Evolutionary conservation across 306 rosid genomes (phyloP).

Genomic region (Acacia acuminata): DNA sequence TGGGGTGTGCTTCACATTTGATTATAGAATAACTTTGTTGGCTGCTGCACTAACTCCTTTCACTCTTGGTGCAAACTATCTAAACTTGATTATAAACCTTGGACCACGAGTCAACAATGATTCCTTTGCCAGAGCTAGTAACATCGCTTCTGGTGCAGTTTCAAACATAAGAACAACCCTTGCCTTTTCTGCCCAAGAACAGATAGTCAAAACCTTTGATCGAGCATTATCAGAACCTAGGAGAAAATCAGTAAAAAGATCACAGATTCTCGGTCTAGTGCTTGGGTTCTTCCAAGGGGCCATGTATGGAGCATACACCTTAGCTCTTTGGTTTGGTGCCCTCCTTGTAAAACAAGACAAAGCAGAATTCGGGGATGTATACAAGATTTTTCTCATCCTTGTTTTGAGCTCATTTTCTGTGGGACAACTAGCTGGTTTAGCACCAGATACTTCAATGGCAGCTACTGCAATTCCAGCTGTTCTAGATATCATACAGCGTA

Average conservation of each 20-base stretch:
- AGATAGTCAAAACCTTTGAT: slow-evolving; percentile 68
- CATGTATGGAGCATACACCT: slow-evolving; percentile 83
- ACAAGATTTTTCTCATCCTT: slow-evolving; percentile 84
- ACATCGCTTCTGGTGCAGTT: slow-evolving; percentile 86
- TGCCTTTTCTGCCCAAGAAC: slow-evolving; percentile 89
- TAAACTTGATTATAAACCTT: slow-evolving; percentile 73
- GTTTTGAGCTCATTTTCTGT: slow-evolving; percentile 94
- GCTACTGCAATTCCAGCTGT: slow-evolving; percentile 69
- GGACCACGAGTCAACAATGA: slow-evolving; percentile 73
- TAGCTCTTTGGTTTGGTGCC: slow-evolving; percentile 79
- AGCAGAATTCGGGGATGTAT: slow-evolving; percentile 57
- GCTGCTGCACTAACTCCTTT: slow-evolving; percentile 90
- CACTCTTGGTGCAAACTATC: slow-evolving; percentile 88
- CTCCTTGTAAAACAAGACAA: slow-evolving; percentile 47
- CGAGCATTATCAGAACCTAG: slow-evolving; percentile 67
- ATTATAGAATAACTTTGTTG: slow-evolving; percentile 64
- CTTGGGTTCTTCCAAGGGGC: slow-evolving; percentile 83
- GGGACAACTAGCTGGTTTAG: slow-evolving; percentile 89
- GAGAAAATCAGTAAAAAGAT: slow-evolving; percentile 54
- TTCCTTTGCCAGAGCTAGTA: slow-evolving; percentile 84
- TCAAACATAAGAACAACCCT: slow-evolving; percentile 82
- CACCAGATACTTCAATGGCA: slow-evolving; percentile 88
- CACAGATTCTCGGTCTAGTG: slow-evolving; percentile 72
- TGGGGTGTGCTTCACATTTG: slow-evolving; percentile 53
- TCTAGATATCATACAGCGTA: slow-evolving; percentile 63